Evolutionary conservation across 2,329 filamentous ascomycete species (phyloP).

Genomic region (Colletotrichum sublineola): DNA sequence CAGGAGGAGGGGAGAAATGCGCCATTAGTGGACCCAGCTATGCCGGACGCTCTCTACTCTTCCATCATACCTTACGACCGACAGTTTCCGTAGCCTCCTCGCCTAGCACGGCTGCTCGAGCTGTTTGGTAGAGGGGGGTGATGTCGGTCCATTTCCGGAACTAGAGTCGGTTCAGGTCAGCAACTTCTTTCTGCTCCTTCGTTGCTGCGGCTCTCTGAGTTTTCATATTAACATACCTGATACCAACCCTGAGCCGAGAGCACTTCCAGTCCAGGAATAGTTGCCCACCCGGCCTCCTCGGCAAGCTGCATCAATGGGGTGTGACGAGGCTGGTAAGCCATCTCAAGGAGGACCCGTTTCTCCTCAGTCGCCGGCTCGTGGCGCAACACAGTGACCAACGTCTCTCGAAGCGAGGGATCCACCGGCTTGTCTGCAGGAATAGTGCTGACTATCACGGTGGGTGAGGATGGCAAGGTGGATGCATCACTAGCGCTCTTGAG

Average conservation of each 20-base stretch:
- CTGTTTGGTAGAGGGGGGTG: conserved; percentile 77
- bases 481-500: conserved; percentile 53
- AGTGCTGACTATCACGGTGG: conserved; percentile 85
- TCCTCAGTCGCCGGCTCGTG: conserved; percentile 55
- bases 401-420: conserved; percentile 76
- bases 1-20: not conserved
- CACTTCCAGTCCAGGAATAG: conserved; percentile 89
- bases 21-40: not conserved
- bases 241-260: conserved; percentile 90
- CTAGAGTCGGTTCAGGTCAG: conserved; percentile 55
- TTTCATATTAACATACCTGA: conserved; percentile 70
- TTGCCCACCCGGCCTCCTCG: conserved; percentile 81
- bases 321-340: conserved; percentile 92
- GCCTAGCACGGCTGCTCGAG: conserved; percentile 67
- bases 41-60: no score
- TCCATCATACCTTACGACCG: not conserved
- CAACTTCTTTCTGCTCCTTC: conserved; percentile 31
- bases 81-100: conserved; percentile 2
- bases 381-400: conserved; percentile 69
- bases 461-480: conserved; percentile 54
- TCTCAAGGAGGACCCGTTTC: conserved; percentile 81
- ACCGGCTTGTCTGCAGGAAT: conserved; percentile 91
- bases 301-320: conserved; percentile 91
- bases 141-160: conserved; percentile 90
- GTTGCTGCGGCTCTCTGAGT: no score